These are phyloP conservation scores for Ascocoryne sarcoides DNA, from an alignment of 2,329 filamentous ascomycete genomes.

Conservation along the genomic window DNA sequence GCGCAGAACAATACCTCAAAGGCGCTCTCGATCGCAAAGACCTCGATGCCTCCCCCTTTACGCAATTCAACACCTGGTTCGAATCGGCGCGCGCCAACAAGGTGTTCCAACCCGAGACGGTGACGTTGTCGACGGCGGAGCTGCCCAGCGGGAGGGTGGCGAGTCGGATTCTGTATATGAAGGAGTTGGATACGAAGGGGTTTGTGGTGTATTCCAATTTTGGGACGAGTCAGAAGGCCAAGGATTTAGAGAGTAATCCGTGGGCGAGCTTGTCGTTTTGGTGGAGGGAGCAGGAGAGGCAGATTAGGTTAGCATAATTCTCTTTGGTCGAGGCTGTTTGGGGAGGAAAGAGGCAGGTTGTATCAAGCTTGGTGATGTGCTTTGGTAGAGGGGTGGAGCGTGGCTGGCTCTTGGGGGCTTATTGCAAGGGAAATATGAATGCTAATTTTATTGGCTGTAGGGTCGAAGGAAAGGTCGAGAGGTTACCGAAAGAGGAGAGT, in stretches of 20 bases:
- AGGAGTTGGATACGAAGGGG: slow-evolving; percentile 74
- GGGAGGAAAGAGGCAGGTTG: too few species aligned
- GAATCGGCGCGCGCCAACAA: slow-evolving; percentile 49
- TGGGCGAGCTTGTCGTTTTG: slow-evolving; percentile 81
- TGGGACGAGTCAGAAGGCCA: slow-evolving; percentile 62
- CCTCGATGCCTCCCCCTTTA: slow-evolving; percentile 56
- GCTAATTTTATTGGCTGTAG: too few species aligned
- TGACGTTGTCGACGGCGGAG: slow-evolving; percentile 74
- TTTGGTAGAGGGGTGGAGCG: too few species aligned
- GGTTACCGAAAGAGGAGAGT: slow-evolving; percentile 62
- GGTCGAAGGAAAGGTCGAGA: slow-evolving; percentile 68
- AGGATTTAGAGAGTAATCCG: slow-evolving; percentile 63
- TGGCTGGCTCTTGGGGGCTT: too few species aligned
- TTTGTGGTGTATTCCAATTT: slow-evolving; percentile 96
- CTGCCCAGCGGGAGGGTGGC: slow-evolving; percentile 79
- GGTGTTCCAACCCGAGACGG: slow-evolving; percentile 76
- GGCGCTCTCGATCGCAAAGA: slow-evolving; percentile 52
- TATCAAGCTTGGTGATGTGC: too few species aligned
- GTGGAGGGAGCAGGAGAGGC: slow-evolving; percentile 80
- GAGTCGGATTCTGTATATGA: slow-evolving; percentile 84
- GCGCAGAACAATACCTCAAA: slow-evolving; percentile 69
- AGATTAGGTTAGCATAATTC: too few species aligned
- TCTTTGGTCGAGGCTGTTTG: too few species aligned
- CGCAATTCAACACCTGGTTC: slow-evolving; percentile 91
- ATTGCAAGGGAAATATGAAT: too few species aligned